Conservation (phyloP, 164 flowering plant species). For the Magnolia officinalis region DNA sequence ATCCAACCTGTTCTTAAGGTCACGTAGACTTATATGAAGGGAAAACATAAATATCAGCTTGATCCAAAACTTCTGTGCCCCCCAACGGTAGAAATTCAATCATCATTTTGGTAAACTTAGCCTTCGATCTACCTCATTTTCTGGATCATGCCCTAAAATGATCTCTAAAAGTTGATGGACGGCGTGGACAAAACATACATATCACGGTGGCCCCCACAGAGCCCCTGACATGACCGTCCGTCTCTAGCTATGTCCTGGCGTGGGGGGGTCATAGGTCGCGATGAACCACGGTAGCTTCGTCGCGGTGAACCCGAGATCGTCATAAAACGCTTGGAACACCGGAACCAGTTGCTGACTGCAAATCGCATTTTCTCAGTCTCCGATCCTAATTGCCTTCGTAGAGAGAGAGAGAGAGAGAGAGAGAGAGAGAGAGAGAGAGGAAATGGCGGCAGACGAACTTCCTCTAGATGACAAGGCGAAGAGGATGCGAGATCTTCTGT, state of each 20-base stretch:
- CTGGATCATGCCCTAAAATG: too few relatives aligned
- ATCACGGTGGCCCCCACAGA: too few relatives aligned
- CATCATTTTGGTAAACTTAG: too few relatives aligned
- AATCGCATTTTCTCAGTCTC: not conserved
- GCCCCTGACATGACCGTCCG: too few relatives aligned
- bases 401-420: constrained; percentile 7
- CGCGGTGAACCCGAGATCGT: not conserved
- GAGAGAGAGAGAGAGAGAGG: constrained; percentile 10
- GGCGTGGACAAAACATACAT: too few relatives aligned
- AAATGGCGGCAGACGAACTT: constrained; percentile 58
- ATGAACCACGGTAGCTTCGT: not conserved
- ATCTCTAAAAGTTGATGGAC: too few relatives aligned
- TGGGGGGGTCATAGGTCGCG: not conserved
- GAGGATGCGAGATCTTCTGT: constrained; percentile 91
- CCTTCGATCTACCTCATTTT: too few relatives aligned
- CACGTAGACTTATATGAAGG: too few relatives aligned
- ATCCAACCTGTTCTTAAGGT: too few relatives aligned
- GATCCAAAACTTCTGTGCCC: too few relatives aligned
- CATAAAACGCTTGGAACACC: not conserved
- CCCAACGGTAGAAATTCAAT: too few relatives aligned
- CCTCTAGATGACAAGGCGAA: constrained; percentile 91
- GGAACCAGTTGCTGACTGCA: not conserved
- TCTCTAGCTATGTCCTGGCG: not conserved
- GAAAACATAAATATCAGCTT: too few relatives aligned
- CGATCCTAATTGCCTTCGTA: not conserved